Evolutionary conservation across 169 alveolate genomes (phyloP), one percentile per base, ranked within the genome.

Genomic region (Plasmodium sp.): DNA sequence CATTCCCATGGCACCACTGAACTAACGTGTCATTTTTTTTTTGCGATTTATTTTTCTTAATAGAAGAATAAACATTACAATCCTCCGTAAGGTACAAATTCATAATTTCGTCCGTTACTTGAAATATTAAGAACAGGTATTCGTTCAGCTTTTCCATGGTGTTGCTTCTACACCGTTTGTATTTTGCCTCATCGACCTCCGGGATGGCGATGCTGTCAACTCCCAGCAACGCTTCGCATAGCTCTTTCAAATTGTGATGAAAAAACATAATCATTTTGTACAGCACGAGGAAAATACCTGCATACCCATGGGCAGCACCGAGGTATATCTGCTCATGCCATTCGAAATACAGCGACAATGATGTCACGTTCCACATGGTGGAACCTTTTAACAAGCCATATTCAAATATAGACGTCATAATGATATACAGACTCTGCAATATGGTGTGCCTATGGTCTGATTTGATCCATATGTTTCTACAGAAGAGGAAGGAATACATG

Each of bases 221-320:
- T 58, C 27, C 33, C n/a, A 14, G 58, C 81, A 86, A 34, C 5
- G 86, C 54, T 86, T 54, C 41, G 16, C 83, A 86, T 7, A 86
- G 81, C 56, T 86, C 93, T 18, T 77, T 27, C 62, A 86, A 31
- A 77, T 86, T 16, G 36, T 74, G 3, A 18, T 16, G 27, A n/a
- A 86, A 86, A 86, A 86, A 86, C 27, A 51, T 12, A 10, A 86
- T 86, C 27, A 86, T 79, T 5, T 86, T 77, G 48, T 56, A 86
- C 33, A 86, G 36, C 18, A 86, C 81, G 39, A 86, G 67, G 27
- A 86, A 86, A 54, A 86, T 86, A 5, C 93, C 93, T 51, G 93
- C 85, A 71, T 86, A 86, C 1, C 93, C 93, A 86, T 86, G 93
- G 22, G 93, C 93, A 34, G 86, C 85, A 16, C 93, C 93, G 56